These are phyloP conservation scores for Puccinia triticina DNA, from an alignment of 1,284 basidiomycete species.

Conservation along the genomic window DNA sequence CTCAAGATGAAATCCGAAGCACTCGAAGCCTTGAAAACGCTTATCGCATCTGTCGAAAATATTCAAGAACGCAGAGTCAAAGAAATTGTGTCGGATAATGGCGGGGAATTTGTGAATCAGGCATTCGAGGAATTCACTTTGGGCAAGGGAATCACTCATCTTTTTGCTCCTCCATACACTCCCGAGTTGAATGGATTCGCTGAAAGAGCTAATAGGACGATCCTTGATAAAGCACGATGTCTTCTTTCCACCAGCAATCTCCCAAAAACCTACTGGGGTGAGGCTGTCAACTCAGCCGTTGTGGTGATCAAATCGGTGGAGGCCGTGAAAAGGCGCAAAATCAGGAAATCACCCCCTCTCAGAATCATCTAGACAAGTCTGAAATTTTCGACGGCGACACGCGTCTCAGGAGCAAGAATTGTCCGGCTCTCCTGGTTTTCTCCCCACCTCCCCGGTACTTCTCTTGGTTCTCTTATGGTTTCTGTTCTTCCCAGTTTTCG, in stretches of 20 bases:
- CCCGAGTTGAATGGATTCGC: conserved; percentile 60
- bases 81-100: conserved; percentile 56
- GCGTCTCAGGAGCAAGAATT: too few relatives aligned
- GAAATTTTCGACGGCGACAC: too few relatives aligned
- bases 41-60: neutral
- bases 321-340: too few relatives aligned
- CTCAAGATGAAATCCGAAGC: conserved; percentile 13
- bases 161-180: conserved; percentile 61
- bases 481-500: too few relatives aligned
- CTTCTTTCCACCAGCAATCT: conserved; percentile 57
- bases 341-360: too few relatives aligned
- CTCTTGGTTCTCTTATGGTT: too few relatives aligned
- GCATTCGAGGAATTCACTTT: conserved; percentile 57
- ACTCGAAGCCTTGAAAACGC: neutral
- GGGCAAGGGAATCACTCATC: conserved; percentile 57
- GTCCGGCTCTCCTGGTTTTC: too few relatives aligned
- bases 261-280: conserved; percentile 59
- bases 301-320: too few relatives aligned
- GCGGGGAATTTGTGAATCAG: conserved; percentile 57
- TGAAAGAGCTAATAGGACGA: too few relatives aligned
- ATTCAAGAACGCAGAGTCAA: neutral
- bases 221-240: conserved; percentile 55
- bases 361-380: too few relatives aligned
- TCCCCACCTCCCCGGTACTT: too few relatives aligned
- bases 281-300: conserved; percentile 59